Conservation (phyloP, 495 filamentous ascomycete genomes). For the Bathelium albidoporum region DNA sequence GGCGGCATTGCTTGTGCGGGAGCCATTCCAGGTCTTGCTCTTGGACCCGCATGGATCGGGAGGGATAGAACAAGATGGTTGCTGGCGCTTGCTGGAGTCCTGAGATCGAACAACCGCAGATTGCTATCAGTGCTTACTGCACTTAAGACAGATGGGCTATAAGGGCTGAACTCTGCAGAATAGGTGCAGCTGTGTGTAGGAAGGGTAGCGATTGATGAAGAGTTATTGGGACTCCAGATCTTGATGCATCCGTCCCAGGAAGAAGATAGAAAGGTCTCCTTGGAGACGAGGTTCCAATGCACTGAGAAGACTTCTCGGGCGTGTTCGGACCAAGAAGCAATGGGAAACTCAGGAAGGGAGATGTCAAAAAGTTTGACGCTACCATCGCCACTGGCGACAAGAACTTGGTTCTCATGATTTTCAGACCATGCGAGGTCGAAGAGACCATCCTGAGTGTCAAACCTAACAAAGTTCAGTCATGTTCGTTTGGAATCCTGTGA, state of each 20-base stretch:
- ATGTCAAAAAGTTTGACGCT: constrained; percentile 90
- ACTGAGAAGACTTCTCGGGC: constrained; percentile 84
- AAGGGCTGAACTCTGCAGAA: constrained; percentile 69
- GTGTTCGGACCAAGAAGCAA: constrained; percentile 85
- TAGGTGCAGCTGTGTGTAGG: constrained; percentile 90
- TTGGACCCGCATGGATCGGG: constrained; percentile 58
- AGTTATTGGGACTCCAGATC: constrained; percentile 71
- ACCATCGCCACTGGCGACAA: constrained; percentile 80
- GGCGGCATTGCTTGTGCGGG: constrained; percentile 42
- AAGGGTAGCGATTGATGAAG: constrained; percentile 65
- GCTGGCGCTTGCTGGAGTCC: constrained; percentile 65
- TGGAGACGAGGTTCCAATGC: constrained; percentile 83
- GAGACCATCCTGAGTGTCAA: constrained; percentile 91
- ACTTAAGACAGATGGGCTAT: constrained; percentile 66
- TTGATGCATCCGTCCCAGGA: constrained; percentile 95
- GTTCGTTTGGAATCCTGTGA: neutral
- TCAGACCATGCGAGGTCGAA: constrained; percentile 94
- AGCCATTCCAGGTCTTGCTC: constrained; percentile 28
- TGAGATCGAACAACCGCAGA: constrained; percentile 79
- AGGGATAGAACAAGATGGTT: constrained; percentile 73
- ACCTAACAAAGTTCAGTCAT: constrained; percentile 39
- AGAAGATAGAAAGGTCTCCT: constrained; percentile 75
- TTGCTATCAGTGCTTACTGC: constrained; percentile 77
- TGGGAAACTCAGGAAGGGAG: constrained; percentile 62
- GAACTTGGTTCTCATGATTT: constrained; percentile 84